These are phyloP conservation scores for Chenopodium berlandieri DNA, from an alignment of 148 eudicot genomes.

Conservation along the genomic window DNA sequence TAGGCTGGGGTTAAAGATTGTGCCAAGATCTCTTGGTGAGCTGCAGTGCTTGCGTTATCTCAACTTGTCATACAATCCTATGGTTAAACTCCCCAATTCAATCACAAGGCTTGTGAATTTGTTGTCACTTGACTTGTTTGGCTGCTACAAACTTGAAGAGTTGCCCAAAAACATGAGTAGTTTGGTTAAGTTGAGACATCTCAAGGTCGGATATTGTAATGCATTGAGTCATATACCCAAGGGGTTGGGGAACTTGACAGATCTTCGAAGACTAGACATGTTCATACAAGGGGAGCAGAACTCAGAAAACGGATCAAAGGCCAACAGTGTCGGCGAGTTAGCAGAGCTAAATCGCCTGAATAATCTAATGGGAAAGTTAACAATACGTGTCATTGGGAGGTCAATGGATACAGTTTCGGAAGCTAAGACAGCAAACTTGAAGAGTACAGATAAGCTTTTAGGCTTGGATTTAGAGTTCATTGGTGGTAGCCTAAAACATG, in stretches of 20 bases:
- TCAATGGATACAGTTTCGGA: background rate
- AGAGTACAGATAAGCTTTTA: background rate
- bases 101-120: constrained; percentile 5
- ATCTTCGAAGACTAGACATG: background rate
- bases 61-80: background rate
- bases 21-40: constrained; percentile 10
- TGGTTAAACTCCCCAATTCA: constrained; percentile 4
- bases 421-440: background rate
- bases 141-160: background rate
- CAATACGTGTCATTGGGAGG: too few species aligned
- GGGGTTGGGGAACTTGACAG: constrained; percentile 8
- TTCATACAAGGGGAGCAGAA: background rate
- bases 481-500: background rate
- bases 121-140: background rate
- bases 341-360: background rate
- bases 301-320: too few species aligned
- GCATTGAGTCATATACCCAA: constrained; percentile 11
- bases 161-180: background rate
- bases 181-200: too few species aligned
- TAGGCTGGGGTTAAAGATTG: background rate
- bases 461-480: background rate
- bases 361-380: background rate
- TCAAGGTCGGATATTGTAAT: background rate
- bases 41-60: constrained; percentile 4
- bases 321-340: background rate